Evolutionary conservation across 2,329 filamentous ascomycete species (phyloP).

Genomic region (Colletotrichum australisinense): DNA sequence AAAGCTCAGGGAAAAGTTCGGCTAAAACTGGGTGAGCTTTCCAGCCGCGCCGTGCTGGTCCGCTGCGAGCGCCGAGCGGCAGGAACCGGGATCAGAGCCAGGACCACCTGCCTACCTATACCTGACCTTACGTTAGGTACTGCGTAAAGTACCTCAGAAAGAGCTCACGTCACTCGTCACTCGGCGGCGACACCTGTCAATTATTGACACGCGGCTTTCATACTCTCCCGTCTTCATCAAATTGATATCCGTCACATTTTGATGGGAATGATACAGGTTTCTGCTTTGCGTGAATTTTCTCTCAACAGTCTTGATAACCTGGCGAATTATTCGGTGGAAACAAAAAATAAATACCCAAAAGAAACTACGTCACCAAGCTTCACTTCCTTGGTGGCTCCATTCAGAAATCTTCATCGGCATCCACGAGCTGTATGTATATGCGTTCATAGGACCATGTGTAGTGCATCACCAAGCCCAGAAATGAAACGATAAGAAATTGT

Average conservation of each 20-base stretch:
- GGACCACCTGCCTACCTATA: too few relatives aligned
- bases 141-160: too few relatives aligned
- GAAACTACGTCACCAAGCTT: background rate
- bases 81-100: conserved; percentile 36
- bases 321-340: background rate
- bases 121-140: too few relatives aligned
- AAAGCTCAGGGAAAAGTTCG: conserved; percentile 58
- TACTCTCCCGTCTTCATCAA: background rate
- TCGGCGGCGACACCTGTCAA: conserved; percentile 1
- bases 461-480: background rate
- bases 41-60: conserved; percentile 21
- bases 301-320: background rate
- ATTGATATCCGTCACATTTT: background rate
- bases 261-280: background rate
- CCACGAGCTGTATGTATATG: background rate
- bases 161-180: conserved; percentile 34
- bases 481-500: background rate
- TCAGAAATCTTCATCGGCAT: background rate
- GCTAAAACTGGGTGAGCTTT: conserved; percentile 46
- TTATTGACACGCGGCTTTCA: background rate
- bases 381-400: background rate
- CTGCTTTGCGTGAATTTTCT: background rate
- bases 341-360: background rate
- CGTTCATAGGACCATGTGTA: too few relatives aligned
- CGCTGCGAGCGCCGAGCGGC: conserved; percentile 28